Evolutionary conservation across 139 green algal genomes (phyloP).

Genomic region (Haematococcus sp.): DNA sequence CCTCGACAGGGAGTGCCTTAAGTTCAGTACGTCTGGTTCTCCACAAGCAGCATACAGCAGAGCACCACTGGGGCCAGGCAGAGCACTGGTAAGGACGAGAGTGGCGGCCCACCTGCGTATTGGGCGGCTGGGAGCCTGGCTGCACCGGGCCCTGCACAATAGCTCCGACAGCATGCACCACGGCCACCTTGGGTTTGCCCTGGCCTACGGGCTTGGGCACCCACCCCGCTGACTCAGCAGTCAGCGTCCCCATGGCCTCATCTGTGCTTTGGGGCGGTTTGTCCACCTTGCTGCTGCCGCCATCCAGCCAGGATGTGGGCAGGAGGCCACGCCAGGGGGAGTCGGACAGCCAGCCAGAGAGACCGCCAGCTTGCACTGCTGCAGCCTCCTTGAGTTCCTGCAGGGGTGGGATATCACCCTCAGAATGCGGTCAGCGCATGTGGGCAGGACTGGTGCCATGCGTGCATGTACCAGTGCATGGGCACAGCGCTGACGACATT

Average conservation of each 20-base stretch:
- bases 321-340: constrained; percentile 1
- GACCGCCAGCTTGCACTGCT: background rate
- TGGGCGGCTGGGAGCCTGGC: background rate
- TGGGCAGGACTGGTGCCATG: too few relatives aligned
- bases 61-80: too few relatives aligned
- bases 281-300: too few relatives aligned
- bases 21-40: too few relatives aligned
- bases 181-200: constrained; percentile 7
- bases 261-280: too few relatives aligned
- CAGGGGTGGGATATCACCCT: too few relatives aligned
- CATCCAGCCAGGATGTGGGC: background rate
- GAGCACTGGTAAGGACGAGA: too few relatives aligned
- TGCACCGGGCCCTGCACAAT: constrained; percentile 3
- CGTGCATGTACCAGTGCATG: too few relatives aligned
- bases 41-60: background rate
- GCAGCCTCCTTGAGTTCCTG: constrained; percentile 20
- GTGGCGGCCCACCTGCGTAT: too few relatives aligned
- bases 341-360: constrained; percentile 14
- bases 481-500: too few relatives aligned
- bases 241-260: background rate
- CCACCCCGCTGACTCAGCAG: background rate
- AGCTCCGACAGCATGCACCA: background rate
- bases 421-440: too few relatives aligned
- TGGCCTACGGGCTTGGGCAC: background rate
- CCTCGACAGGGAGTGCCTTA: too few relatives aligned